phyloP scores from a whole-genome alignment of 2,329 filamentous ascomycete species.

The Ceratocystis papillata region DNA sequence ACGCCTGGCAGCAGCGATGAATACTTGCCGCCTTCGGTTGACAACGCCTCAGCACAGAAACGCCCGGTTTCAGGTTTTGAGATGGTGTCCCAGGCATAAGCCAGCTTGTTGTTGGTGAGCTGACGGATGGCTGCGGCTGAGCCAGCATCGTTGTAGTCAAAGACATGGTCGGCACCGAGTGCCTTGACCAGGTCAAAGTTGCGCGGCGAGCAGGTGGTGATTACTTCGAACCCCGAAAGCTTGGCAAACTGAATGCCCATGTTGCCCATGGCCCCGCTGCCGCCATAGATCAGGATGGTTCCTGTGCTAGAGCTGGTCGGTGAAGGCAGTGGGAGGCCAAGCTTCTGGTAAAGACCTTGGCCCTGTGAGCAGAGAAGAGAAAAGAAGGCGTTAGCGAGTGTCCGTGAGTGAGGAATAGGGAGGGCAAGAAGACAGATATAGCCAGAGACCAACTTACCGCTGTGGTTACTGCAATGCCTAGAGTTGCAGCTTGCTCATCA shows the following conservation, averaged over 20 bases:
- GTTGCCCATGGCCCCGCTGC: slow-evolving; percentile 45
- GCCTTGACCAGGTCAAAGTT: slow-evolving; percentile 35
- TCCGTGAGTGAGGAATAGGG: background rate
- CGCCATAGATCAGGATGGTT: slow-evolving; percentile 35
- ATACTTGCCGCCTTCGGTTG: slow-evolving; percentile 32
- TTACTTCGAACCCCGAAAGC: slow-evolving; percentile 32
- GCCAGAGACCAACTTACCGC: slow-evolving; percentile 28
- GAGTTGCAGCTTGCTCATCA: slow-evolving; percentile 39
- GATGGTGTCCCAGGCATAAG: slow-evolving; percentile 29
- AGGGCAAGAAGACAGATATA: background rate
- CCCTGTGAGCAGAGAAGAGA: slow-evolving; percentile 30
- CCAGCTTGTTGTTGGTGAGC: slow-evolving; percentile 27
- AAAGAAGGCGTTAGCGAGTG: slow-evolving; percentile 25
- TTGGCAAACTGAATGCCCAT: slow-evolving; percentile 35
- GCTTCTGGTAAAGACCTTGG: slow-evolving; percentile 40
- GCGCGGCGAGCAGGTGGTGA: slow-evolving; percentile 33
- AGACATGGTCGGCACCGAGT: slow-evolving; percentile 38
- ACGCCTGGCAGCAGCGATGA: slow-evolving; percentile 34
- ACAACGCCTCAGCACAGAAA: slow-evolving; percentile 31
- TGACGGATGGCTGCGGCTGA: slow-evolving; percentile 28
- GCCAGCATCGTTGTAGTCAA: slow-evolving; percentile 36
- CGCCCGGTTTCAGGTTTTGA: slow-evolving; percentile 24
- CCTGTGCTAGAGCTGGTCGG: slow-evolving; percentile 31
- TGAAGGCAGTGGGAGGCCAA: slow-evolving; percentile 38
- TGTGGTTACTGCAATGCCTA: slow-evolving; percentile 37